Evolutionary conservation across 768 basidiomycete genomes (phyloP), one percentile per base, ranked within the genome.

Genomic region (Tylopilus plumbeoviolaceoides): DNA sequence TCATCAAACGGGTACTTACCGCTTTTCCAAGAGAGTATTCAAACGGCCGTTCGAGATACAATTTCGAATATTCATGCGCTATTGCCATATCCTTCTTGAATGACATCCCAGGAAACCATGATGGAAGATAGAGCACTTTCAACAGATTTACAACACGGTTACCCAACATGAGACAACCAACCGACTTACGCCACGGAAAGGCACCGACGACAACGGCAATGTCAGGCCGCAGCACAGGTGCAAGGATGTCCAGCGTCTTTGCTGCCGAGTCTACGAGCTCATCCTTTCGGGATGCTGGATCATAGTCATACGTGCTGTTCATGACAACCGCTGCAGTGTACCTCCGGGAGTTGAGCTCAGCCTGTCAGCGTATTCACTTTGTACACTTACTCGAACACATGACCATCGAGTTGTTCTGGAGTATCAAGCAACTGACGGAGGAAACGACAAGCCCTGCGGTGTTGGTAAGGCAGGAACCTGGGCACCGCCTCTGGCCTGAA

Each of bases 271-370:
- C 45, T 7, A 60, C 3, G 15, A 60, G 18, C 8, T 50, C 38
- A 17, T 60, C 59, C 4, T 56, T 39, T 7, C 36, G 44, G 6
- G 53, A 51, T 5, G n/a, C 15, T 0, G 47, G 41, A 9, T 46
- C 47, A 36, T 59, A 56, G 31, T 51, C 36, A 17, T 58, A 40
- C 10, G 39, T 12, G 20, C 39, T 40, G 11, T 40, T 40, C 14
- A 58, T 28, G 23, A 58, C 55, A 10, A 43, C 10, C 0, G 47
- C 44, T 0, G 48, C 30, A 0, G 58, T 55, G 44, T 48, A 60
- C 10, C 59, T 51, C 1, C 5, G 10, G 12, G 12, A 20, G 10
- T 2, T 18, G 7, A 39, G 38, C 7, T 11, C 2, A 3, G 38
- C 18, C 2, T 4, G 5, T 36, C 15, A 17, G 5, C 5, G 15